Conservation (phyloP, 1,284 basidiomycete species). For the Moniliophthora roreri region DNA sequence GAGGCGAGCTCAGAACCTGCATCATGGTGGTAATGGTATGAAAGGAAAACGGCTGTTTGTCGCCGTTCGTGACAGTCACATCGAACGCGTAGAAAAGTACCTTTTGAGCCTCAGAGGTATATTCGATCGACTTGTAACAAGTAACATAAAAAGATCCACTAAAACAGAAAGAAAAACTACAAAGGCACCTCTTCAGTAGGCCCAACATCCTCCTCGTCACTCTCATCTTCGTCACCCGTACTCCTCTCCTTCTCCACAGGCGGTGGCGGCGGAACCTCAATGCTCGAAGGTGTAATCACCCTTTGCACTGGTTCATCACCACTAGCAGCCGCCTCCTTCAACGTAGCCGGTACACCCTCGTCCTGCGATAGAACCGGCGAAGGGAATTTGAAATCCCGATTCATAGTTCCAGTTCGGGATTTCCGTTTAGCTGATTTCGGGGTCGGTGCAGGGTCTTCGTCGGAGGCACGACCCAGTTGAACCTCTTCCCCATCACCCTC, state of each 20-base stretch:
- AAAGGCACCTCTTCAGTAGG: conserved; percentile 54
- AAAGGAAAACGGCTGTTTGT: too few species aligned
- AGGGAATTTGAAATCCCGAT: conserved; percentile 76
- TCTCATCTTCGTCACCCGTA: conserved; percentile 22
- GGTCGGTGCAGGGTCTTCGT: conserved; percentile 14
- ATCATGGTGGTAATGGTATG: too few species aligned
- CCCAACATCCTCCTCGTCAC: conserved; percentile 69
- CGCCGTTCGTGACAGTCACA: too few species aligned
- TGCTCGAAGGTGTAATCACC: conserved; percentile 56
- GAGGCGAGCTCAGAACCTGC: too few species aligned
- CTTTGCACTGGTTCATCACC: conserved; percentile 24
- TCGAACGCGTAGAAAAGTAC: too few species aligned
- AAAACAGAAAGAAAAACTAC: not conserved
- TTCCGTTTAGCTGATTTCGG: conserved; percentile 37
- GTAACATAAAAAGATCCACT: not conserved
- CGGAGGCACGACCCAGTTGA: conserved; percentile 13
- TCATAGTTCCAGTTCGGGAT: conserved; percentile 65
- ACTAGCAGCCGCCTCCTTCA: conserved; percentile 18
- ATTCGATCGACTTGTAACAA: not conserved
- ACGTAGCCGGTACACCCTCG: conserved; percentile 23
- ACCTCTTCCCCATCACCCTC: conserved; percentile 31
- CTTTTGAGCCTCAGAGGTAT: too few species aligned
- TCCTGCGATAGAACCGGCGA: conserved; percentile 24
- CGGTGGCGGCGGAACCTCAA: conserved; percentile 76
- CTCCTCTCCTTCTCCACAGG: conserved; percentile 70